Evolutionary conservation across 495 filamentous ascomycete genomes (phyloP), one percentile per base, ranked within the genome.

Genomic region (Xylaria cubensis): DNA sequence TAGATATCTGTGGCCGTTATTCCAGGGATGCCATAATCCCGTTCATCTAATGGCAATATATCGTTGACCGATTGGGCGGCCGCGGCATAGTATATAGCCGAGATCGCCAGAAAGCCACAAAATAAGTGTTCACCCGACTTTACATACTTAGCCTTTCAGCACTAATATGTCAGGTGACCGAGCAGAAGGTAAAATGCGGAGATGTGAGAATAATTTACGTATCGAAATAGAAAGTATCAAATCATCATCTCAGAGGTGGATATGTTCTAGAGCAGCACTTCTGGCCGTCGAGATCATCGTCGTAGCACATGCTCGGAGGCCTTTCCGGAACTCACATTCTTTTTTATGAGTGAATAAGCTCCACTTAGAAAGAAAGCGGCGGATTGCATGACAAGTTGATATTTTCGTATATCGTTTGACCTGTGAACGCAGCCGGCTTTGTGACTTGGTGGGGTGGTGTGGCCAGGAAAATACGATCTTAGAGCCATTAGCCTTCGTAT

Each of bases 51-150:
- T 41, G 42, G n/a, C 63, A 65, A 65, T 65, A 3, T 46, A 65
- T 32, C 10, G 3, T 48, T 65, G 42, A 64, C 63, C 63, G 63
- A 48, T 65, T 46, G 63, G 63, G 42, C 17, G 42, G 42, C 63
- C 42, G 63, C 26, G 42, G 63, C 26, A 50, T 65, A 17, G 63
- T 13, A 65, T 65, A 65, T 65, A 65, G 63, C 63, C 63, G 63
- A 65, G 63, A 65, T 13, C 2, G 41, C 42, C 26, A 19, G 63
- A 48, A 65, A 34, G 48, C 63, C 42, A 42, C 42, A 65, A 44
- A 44, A 29, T 4, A 19, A 34, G 42, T 34, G 24, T 46, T 46
- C 41, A 65, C 42, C 63, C 26, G 42, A 65, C 42, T 26, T 65
- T 32, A 7, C 41, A 65, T 65, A 50, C 63, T 65, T 65, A 29